Base-by-base conservation (phyloP, 225 moss, liverwort and hornwort genomes). In the Asterella californica region DNA sequence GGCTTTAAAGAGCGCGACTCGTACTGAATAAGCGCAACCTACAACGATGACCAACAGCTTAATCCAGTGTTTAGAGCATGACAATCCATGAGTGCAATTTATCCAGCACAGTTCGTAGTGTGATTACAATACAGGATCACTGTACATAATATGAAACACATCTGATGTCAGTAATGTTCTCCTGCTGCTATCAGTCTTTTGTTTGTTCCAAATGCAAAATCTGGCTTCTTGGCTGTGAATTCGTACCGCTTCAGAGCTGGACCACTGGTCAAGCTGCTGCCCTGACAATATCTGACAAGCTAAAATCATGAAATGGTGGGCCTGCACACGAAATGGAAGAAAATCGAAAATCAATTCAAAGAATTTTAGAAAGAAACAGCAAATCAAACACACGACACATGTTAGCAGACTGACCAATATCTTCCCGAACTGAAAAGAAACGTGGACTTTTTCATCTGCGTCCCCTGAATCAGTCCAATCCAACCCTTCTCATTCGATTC, bases 291-390 rank as follows among this genome's bases (percentile, higher is more conserved):
- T 94, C 94, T 15, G 94, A 89, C 59, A 96, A 79, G 47, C 92
- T 79, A 68, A 94, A 96, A 81, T 96, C 94, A 82, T 92, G 92
- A 84, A 96, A 96, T 18, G 94, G 94, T 82, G 91, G 92, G 82
- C 94, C 96, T 94, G 96, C 78, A 83, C 70, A 32, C 70, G 37
- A 53, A 57, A 37, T 62, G 6, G 0, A 45, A 21, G 38, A 37
- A 33, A 45, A 24, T 22, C 7, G 75, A 36, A 5, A 70, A 37
- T 54, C 32, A 54, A 27, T 33, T 25, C 22, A 15, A 24, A 70
- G 18, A 30, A 65, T 30, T 1, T 9, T 30, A 15, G 10, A 32
- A 30, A 65, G 10, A 15, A 15, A 33, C 64, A 30, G 64, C 15
- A 9, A 70, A 45, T 22, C 42, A 45, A 42, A 38, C 22, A 36